phyloP scores from a whole-genome alignment of 2,329 filamentous ascomycete species.

The Phyllosticta citriasiana region DNA sequence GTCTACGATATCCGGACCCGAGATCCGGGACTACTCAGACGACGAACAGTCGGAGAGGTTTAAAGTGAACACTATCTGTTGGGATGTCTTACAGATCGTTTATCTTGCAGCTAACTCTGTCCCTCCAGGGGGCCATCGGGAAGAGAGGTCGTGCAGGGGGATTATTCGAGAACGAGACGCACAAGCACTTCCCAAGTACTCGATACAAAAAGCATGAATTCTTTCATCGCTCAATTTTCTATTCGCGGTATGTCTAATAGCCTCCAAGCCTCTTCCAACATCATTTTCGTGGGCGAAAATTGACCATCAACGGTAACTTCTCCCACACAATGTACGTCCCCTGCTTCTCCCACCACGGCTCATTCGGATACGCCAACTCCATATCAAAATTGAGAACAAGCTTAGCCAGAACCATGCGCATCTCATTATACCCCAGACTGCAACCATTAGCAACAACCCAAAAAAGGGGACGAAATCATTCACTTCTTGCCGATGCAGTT shows the following conservation, averaged over 20 bases:
- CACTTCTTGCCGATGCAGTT: constrained; percentile 25
- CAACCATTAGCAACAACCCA: not conserved
- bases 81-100: too few relatives aligned
- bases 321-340: constrained; percentile 24
- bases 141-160: too few relatives aligned
- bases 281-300: constrained; percentile 8
- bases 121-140: too few relatives aligned
- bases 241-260: too few relatives aligned
- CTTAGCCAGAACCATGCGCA: constrained; percentile 28
- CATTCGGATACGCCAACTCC: constrained; percentile 15
- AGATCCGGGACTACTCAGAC: not conserved
- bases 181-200: too few relatives aligned
- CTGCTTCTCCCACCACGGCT: constrained; percentile 14
- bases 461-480: not conserved
- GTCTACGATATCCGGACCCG: not conserved
- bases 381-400: constrained; percentile 31
- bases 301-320: constrained; percentile 21
- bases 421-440: constrained; percentile 27
- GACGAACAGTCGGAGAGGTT: too few relatives aligned
- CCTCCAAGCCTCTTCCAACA: too few relatives aligned
- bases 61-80: too few relatives aligned
- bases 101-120: too few relatives aligned
- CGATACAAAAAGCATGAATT: too few relatives aligned
- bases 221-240: too few relatives aligned
- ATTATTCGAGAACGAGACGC: too few relatives aligned